These are phyloP conservation scores for Populus deltoides DNA, from an alignment of 345 rosid genomes.

Conservation along the genomic window DNA sequence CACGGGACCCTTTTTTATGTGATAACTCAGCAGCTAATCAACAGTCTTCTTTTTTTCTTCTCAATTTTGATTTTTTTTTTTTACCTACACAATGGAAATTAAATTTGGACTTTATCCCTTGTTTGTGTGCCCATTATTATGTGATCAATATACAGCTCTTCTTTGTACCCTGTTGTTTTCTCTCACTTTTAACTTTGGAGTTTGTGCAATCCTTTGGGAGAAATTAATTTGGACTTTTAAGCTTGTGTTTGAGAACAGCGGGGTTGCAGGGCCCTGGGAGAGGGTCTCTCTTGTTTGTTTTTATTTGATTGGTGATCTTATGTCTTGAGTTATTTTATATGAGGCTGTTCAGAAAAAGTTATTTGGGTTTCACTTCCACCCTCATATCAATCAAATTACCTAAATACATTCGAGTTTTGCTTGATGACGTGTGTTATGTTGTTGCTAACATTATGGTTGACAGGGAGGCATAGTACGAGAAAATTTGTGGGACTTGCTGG, in stretches of 20 bases:
- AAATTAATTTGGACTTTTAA: background rate
- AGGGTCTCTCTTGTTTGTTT: background rate
- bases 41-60: background rate
- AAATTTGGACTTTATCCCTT: background rate
- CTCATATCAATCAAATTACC: background rate
- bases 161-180: background rate
- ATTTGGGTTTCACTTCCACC: background rate
- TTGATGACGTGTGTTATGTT: background rate
- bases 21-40: background rate
- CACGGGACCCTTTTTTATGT: background rate
- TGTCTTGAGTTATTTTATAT: background rate
- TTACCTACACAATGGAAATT: background rate
- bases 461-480: slow-evolving; percentile 88
- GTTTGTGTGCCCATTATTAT: background rate
- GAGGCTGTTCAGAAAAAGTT: background rate
- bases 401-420: background rate
- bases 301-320: background rate
- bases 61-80: background rate
- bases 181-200: too few relatives aligned
- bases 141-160: background rate
- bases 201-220: background rate
- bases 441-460: background rate
- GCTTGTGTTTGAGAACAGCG: background rate
- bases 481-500: slow-evolving; percentile 82
- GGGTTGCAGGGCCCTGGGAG: background rate